Percentiles rank a stretch among this genome's conserved stretches.
Conservation (phyloP, 2,329 filamentous ascomycete species). For the Dactylonectria macrodidyma region DNA sequence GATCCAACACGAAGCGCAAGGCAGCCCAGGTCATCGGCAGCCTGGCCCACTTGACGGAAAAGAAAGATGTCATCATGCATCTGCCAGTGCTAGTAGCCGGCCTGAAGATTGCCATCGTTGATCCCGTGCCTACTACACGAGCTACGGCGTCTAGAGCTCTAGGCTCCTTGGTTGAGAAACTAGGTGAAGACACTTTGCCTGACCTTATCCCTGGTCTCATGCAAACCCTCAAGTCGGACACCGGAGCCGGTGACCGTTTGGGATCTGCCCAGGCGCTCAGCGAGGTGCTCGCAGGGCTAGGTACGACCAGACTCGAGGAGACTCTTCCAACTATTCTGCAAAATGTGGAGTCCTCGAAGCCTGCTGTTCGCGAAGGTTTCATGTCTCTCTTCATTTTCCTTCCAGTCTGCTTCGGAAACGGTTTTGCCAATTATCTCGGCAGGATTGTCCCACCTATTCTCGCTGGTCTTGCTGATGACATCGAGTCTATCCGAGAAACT, state of each 20-base stretch:
- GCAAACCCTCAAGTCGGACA: slow-evolving; percentile 97
- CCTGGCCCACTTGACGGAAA: slow-evolving; percentile 95
- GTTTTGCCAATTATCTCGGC: slow-evolving; percentile 95
- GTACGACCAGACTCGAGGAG: slow-evolving; percentile 93
- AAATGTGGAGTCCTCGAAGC: slow-evolving; percentile 92
- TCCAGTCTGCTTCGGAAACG: slow-evolving; percentile 98
- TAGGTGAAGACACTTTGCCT: slow-evolving; percentile 95
- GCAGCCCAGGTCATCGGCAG: slow-evolving; percentile 98
- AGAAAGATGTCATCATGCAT: slow-evolving; percentile 93
- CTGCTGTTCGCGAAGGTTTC: slow-evolving; percentile 95
- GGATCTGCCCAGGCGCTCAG: slow-evolving; percentile 97
- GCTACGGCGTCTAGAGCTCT: slow-evolving; percentile 96
- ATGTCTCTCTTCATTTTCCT: slow-evolving; percentile 99
- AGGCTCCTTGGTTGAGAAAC: slow-evolving; percentile 96
- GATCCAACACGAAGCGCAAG: slow-evolving; percentile 96
- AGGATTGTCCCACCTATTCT: slow-evolving; percentile 97
- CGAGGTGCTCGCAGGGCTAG: slow-evolving; percentile 95
- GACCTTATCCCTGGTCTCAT: slow-evolving; percentile 98
- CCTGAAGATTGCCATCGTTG: slow-evolving; percentile 89
- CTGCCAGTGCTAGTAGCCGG: slow-evolving; percentile 93
- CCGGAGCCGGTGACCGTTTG: slow-evolving; percentile 93
- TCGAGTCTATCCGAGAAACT: slow-evolving; percentile 98
- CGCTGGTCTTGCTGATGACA: slow-evolving; percentile 92
- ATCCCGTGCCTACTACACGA: slow-evolving; percentile 95
- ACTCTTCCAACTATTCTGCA: slow-evolving; percentile 96